These are phyloP conservation scores for Filosporella fistucella DNA, from an alignment of 495 filamentous ascomycete species.

Conservation along the genomic window DNA sequence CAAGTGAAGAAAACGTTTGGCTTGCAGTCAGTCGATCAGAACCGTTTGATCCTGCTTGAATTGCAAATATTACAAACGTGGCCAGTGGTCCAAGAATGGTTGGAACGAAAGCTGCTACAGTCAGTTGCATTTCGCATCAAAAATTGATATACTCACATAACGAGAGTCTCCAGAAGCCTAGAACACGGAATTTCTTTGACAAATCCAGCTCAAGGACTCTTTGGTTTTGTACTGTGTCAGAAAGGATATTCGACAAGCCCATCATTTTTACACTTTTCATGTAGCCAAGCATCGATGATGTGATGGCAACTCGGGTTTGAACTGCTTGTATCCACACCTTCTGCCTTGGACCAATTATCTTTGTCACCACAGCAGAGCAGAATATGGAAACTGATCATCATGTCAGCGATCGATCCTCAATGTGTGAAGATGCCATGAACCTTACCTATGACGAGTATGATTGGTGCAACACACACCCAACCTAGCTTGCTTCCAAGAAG, in stretches of 20 bases:
- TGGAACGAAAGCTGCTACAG: slow-evolving; percentile 8
- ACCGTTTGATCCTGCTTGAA: slow-evolving; percentile 8
- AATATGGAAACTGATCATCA: slow-evolving; percentile 22
- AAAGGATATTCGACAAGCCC: background rate
- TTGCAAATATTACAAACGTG: slow-evolving; percentile 13
- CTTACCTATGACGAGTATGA: slow-evolving; percentile 24
- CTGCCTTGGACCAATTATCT: slow-evolving; percentile 18
- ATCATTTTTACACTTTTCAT: slow-evolving; percentile 41
- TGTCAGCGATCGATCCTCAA: slow-evolving; percentile 41
- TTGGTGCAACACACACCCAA: slow-evolving; percentile 33
- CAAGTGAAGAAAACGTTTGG: slow-evolving; percentile 31
- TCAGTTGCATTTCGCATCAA: background rate
- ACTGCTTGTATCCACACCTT: slow-evolving; percentile 33
- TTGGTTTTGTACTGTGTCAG: slow-evolving; percentile 1
- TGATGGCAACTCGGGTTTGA: slow-evolving; percentile 29
- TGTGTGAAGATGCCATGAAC: slow-evolving; percentile 46
- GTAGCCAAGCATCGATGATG: slow-evolving; percentile 30
- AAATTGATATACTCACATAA: slow-evolving; percentile 5
- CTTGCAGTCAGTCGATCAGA: slow-evolving; percentile 13
- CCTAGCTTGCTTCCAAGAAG: slow-evolving; percentile 34
- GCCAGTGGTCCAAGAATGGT: slow-evolving; percentile 4
- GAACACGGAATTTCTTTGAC: slow-evolving; percentile 9
- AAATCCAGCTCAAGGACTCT: slow-evolving; percentile 8
- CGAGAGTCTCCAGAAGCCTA: slow-evolving; percentile 4
- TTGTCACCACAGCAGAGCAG: slow-evolving; percentile 15